A percentile compares a stretch with the other conserved stretches of the same genome.
These are phyloP conservation scores for Physcomitrellopsis africana DNA, from an alignment of 225 moss, liverwort and hornwort species.

Conservation along the genomic window DNA sequence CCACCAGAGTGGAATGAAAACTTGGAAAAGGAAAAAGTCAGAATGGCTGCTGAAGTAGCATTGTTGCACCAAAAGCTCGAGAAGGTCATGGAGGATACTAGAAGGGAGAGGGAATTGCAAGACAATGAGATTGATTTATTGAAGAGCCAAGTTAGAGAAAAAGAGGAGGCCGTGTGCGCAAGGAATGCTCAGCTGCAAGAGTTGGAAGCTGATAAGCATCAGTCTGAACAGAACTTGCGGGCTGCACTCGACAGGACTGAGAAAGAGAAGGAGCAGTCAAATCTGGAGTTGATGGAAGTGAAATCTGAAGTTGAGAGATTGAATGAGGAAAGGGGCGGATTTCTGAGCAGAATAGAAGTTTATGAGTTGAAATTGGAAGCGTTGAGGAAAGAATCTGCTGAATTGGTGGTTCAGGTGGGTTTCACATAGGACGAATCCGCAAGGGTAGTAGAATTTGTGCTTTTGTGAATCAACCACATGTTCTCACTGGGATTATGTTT, in stretches of 20 bases:
- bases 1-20: conserved; percentile 21
- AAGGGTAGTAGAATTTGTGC: background rate
- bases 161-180: conserved; percentile 28
- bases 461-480: background rate
- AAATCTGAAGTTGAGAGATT: conserved; percentile 37
- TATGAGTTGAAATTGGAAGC: too few relatives aligned
- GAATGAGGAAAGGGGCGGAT: conserved; percentile 39
- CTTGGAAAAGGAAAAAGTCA: conserved; percentile 45
- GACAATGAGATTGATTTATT: conserved; percentile 40
- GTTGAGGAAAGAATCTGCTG: conserved; percentile 37
- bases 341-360: conserved; percentile 26
- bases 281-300: conserved; percentile 34
- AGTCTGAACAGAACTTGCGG: conserved; percentile 33
- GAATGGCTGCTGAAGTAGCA: conserved; percentile 37
- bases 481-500: conserved; percentile 7
- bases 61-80: conserved; percentile 56
- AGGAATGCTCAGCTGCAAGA: conserved; percentile 36
- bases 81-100: conserved; percentile 43
- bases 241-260: conserved; percentile 27
- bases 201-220: conserved; percentile 33
- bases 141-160: conserved; percentile 36
- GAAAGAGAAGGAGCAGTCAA: conserved; percentile 37
- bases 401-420: conserved; percentile 34
- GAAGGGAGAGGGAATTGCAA: conserved; percentile 38
- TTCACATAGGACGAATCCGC: background rate